Evolutionary conservation across 495 filamentous ascomycete species (phyloP), one percentile per base, ranked within the genome.

Genomic region (Sordaria brevicollis): DNA sequence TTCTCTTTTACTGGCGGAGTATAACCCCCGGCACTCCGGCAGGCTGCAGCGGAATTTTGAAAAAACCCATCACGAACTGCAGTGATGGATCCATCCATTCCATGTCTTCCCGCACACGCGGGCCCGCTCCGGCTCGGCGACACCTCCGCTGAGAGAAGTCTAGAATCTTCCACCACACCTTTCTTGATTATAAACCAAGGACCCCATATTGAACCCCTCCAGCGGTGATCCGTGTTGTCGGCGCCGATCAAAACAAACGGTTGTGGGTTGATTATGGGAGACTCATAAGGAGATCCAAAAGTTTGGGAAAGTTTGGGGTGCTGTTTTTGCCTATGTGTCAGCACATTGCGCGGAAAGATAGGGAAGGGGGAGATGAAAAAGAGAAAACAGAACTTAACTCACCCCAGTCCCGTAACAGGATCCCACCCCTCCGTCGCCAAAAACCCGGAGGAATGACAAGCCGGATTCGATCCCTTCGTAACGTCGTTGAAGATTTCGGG

Each of bases 401-500:
- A 77, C 33, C 88, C 88, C 68, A 90, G 73, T 13, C 88, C 89
- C 11, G 85, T 90, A 11, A 89, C 87, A 17, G 88, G 87, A 78
- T 91, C 88, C 89, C 89, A 90, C 17, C 86, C 86, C 70, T 79
- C 69, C 9, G 78, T 82, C 8, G 83, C 83, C 29, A 71, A 71
- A 73, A 90, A 91, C 0, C 87, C 89, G 13, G 77, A 57, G 5
- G 85, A 86, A 37, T 82, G 82, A 75, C 90, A 92, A 4, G 90
- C 82, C 2, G 83, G 84, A 74, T 91, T 91, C 2, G 78, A 83
- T 0, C 90, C 90, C 13, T 72, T 74, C 10, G 82, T 88, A 65
- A 92, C 83, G 76, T 92, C 90, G 67, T 86, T 87, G 65, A 92
- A 81, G 0, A 84, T 82, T 33, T 83, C 84, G 0, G 89, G 87